Evolutionary conservation across 1,284 basidiomycete genomes (phyloP).

Genomic region (Flammula alnicola): DNA sequence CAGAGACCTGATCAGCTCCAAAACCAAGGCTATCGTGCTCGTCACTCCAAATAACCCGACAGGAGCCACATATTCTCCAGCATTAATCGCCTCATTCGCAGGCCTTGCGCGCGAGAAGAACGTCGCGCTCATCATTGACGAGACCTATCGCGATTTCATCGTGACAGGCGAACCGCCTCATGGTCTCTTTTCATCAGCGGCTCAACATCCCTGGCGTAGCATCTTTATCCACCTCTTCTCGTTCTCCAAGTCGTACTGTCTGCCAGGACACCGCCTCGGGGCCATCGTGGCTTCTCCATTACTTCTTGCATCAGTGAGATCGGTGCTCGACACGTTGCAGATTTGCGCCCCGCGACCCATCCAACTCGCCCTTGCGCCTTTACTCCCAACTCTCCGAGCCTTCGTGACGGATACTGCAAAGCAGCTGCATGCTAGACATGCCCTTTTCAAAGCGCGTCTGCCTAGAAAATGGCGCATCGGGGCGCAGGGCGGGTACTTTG

Average conservation of each 20-base stretch:
- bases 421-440: slow-evolving; percentile 60
- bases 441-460: slow-evolving; percentile 57
- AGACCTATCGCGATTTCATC: slow-evolving; percentile 89
- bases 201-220: slow-evolving; percentile 53
- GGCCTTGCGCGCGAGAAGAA: slow-evolving; percentile 59
- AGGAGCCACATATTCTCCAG: slow-evolving; percentile 72
- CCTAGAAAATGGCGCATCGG: slow-evolving; percentile 63
- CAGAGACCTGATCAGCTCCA: slow-evolving; percentile 54
- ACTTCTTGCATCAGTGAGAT: slow-evolving; percentile 60
- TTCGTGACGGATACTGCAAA: slow-evolving; percentile 58
- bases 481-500: slow-evolving; percentile 75
- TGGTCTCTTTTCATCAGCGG: slow-evolving; percentile 47
- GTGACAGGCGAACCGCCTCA: slow-evolving; percentile 55
- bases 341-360: slow-evolving; percentile 79
- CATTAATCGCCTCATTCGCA: slow-evolving; percentile 67
- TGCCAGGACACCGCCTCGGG: slow-evolving; percentile 87
- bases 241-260: slow-evolving; percentile 83
- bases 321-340: slow-evolving; percentile 79
- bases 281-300: slow-evolving; percentile 69
- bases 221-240: slow-evolving; percentile 79
- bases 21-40: slow-evolving; percentile 74
- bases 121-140: slow-evolving; percentile 84
- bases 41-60: slow-evolving; percentile 84
- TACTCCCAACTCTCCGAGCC: slow-evolving; percentile 56
- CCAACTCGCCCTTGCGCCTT: slow-evolving; percentile 67